A percentile compares a stretch with the other conserved stretches of the same genome.
Conservation (phyloP, 495 filamentous ascomycete species). For the Talaromyces liani region DNA sequence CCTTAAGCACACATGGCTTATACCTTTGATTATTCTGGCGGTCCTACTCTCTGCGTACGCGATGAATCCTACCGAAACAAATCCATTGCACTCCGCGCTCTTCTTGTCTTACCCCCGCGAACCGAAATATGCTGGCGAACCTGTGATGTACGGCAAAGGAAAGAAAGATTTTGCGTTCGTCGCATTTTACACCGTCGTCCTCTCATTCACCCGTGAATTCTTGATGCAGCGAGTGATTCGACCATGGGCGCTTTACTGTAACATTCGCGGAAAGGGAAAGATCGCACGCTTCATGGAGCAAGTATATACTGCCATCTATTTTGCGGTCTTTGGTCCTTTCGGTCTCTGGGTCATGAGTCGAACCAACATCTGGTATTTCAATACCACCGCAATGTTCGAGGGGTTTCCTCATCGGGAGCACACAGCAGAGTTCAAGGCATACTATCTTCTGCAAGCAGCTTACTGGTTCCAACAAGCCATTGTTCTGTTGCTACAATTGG, state of each 20-base stretch:
- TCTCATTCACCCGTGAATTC: conserved; percentile 93
- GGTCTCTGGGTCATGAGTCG: conserved; percentile 89
- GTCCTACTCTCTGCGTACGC: conserved; percentile 62
- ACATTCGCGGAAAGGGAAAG: conserved; percentile 69
- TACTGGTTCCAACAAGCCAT: conserved; percentile 97
- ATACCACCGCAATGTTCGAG: conserved; percentile 86
- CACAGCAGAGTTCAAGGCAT: conserved; percentile 85
- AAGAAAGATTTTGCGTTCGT: conserved; percentile 79
- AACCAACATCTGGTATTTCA: conserved; percentile 97
- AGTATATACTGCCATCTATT: conserved; percentile 95
- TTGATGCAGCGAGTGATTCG: conserved; percentile 89
- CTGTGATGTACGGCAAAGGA: conserved; percentile 84
- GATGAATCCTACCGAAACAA: conserved; percentile 70
- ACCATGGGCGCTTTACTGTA: conserved; percentile 62
- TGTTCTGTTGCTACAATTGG: conserved; percentile 78
- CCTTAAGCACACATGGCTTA: conserved; percentile 71
- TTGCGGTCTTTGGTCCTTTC: conserved; percentile 72
- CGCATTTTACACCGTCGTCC: conserved; percentile 78
- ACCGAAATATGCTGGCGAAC: conserved; percentile 40
- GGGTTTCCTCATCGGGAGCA: conserved; percentile 82
- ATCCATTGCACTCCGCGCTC: conserved; percentile 78
- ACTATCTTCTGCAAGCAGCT: conserved; percentile 89
- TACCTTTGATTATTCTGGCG: conserved; percentile 63
- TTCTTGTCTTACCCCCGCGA: conserved; percentile 88
- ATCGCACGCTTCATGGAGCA: conserved; percentile 96